Conservation (phyloP, 2,329 filamentous ascomycete species). For the Penicillium sp. region DNA sequence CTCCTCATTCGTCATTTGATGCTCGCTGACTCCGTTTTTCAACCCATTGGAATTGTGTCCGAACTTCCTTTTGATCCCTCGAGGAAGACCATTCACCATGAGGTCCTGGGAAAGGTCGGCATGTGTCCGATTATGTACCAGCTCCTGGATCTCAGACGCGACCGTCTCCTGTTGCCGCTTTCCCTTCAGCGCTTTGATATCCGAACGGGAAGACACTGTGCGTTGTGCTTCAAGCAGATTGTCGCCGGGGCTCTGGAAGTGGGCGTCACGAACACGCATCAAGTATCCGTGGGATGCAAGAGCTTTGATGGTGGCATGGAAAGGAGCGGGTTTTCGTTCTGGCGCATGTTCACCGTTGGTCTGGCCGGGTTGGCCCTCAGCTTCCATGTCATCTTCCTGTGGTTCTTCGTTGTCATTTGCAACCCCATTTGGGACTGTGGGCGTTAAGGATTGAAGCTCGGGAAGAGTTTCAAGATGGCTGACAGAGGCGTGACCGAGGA, state of each 20-base stretch:
- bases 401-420: slow-evolving; percentile 24
- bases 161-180: slow-evolving; percentile 39
- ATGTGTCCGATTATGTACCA: slow-evolving; percentile 36
- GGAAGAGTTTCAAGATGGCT: slow-evolving; percentile 45
- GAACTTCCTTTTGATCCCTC: slow-evolving; percentile 35
- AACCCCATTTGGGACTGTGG: slow-evolving; percentile 25
- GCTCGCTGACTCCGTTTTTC: slow-evolving; percentile 28
- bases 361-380: slow-evolving; percentile 29
- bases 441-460: slow-evolving; percentile 29
- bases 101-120: slow-evolving; percentile 36
- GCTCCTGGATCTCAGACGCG: slow-evolving; percentile 24
- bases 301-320: slow-evolving; percentile 40
- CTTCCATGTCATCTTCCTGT: slow-evolving; percentile 19
- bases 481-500: slow-evolving; percentile 70
- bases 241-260: slow-evolving; percentile 44
- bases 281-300: slow-evolving; percentile 45
- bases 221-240: slow-evolving; percentile 41
- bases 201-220: slow-evolving; percentile 29
- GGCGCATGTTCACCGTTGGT: slow-evolving; percentile 25
- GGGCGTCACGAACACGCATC: slow-evolving; percentile 38
- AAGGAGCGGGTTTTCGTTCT: slow-evolving; percentile 22
- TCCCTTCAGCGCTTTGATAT: slow-evolving; percentile 38
- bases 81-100: slow-evolving; percentile 33
- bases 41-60: slow-evolving; percentile 21
- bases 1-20: slow-evolving; percentile 20